A percentile compares a stretch with the other conserved stretches of the same genome.
Conservation (phyloP, 2,329 filamentous ascomycete genomes). For the Colletotrichum navitas region DNA sequence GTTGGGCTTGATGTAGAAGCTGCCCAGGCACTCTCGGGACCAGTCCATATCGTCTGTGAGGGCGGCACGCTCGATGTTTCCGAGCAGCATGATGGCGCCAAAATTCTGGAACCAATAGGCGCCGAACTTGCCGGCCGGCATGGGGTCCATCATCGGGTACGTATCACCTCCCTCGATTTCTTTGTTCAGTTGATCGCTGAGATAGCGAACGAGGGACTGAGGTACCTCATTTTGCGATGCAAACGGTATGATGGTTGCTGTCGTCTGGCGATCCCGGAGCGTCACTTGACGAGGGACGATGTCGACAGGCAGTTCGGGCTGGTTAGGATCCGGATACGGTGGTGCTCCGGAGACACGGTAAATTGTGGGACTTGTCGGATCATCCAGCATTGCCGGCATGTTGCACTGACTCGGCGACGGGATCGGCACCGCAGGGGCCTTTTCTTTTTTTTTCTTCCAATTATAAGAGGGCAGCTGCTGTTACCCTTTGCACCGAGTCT, state of each 20-base stretch:
- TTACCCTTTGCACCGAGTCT: slow-evolving; percentile 11
- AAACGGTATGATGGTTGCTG: slow-evolving; percentile 87
- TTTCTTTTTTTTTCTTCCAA: neutral
- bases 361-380: slow-evolving; percentile 78
- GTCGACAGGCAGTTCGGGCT: slow-evolving; percentile 74
- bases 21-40: slow-evolving; percentile 85
- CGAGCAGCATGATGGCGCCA: slow-evolving; percentile 87
- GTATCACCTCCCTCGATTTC: slow-evolving; percentile 94
- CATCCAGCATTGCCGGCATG: slow-evolving; percentile 85
- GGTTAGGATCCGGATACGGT: slow-evolving; percentile 73
- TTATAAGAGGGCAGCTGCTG: slow-evolving; percentile 3
- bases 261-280: slow-evolving; percentile 84
- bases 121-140: slow-evolving; percentile 81
- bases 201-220: slow-evolving; percentile 77
- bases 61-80: slow-evolving; percentile 75
- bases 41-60: slow-evolving; percentile 75
- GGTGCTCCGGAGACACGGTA: slow-evolving; percentile 75
- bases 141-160: slow-evolving; percentile 86
- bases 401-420: slow-evolving; percentile 44
- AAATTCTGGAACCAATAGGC: slow-evolving; percentile 94
- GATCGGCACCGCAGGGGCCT: slow-evolving; percentile 27
- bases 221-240: slow-evolving; percentile 83
- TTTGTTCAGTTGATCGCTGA: slow-evolving; percentile 86
- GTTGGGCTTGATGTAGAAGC: slow-evolving; percentile 95
- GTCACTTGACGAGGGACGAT: slow-evolving; percentile 83